Percentiles rank a stretch among this genome's conserved stretches.
Conservation (phyloP, 345 rosid species). For the Zanthoxylum bungeanum region DNA sequence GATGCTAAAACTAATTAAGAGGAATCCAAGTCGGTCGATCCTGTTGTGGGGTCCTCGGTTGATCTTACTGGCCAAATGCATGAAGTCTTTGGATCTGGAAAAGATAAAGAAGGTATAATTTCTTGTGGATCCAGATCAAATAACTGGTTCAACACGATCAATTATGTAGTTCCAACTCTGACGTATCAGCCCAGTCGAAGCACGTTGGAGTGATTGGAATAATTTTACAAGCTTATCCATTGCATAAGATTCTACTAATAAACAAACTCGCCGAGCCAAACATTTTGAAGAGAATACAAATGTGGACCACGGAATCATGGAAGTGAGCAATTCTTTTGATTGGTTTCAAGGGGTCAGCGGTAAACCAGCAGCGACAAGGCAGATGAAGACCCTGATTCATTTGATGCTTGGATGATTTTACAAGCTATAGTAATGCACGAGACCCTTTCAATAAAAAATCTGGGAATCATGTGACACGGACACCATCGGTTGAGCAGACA, state of each 20-base stretch:
- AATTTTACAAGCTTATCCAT: conserved; percentile 60
- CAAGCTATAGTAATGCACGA: conserved; percentile 43
- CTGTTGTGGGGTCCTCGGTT: conserved; percentile 39
- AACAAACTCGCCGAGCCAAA: too few relatives aligned
- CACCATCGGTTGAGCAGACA: too few relatives aligned
- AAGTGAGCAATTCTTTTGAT: too few relatives aligned
- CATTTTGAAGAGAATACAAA: too few relatives aligned
- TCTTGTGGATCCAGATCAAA: conserved; percentile 33
- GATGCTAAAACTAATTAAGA: conserved; percentile 22
- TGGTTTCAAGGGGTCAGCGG: too few relatives aligned
- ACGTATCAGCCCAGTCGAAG: conserved; percentile 12
- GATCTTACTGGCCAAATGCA: conserved; percentile 62
- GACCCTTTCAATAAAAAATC: conserved; percentile 34
- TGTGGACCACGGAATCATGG: too few relatives aligned
- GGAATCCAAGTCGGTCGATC: conserved; percentile 35
- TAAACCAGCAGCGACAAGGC: too few relatives aligned
- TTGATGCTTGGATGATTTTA: conserved; percentile 71
- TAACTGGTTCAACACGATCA: conserved; percentile 52
- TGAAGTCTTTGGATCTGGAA: conserved; percentile 57
- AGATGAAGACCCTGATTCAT: conserved; percentile 48
- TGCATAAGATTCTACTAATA: too few relatives aligned
- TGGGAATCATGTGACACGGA: too few relatives aligned
- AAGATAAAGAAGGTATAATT: conserved; percentile 28
- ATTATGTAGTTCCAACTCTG: conserved; percentile 28
- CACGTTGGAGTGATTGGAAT: conserved; percentile 42